Evolutionary conservation across 805 yeast species (phyloP).

Genomic region (Saccharomycopsis oosterbeekiorum): DNA sequence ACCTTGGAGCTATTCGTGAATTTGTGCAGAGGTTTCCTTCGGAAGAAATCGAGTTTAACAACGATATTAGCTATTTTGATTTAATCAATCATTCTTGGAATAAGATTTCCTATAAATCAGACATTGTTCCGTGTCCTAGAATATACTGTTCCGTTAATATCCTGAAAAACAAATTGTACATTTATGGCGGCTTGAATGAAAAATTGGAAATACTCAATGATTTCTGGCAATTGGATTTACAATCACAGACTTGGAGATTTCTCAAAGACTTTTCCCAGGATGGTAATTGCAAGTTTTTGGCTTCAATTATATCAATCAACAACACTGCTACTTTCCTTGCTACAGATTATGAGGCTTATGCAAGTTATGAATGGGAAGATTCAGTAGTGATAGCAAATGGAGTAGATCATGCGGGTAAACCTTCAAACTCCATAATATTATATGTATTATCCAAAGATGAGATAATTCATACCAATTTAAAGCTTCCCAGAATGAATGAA

Average conservation of each 20-base stretch:
- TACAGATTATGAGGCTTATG: neutral
- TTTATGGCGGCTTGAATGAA: slow-evolving; percentile 51
- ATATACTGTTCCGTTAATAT: slow-evolving; percentile 51
- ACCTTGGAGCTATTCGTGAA: neutral
- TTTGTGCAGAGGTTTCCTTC: slow-evolving; percentile 1
- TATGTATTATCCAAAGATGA: neutral
- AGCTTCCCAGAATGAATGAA: neutral
- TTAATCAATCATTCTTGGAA: slow-evolving; percentile 53
- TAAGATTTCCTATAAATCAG: neutral
- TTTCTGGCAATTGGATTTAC: slow-evolving; percentile 56
- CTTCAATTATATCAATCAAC: slow-evolving; percentile 3
- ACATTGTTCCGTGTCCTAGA: slow-evolving; percentile 29
- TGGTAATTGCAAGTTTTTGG: slow-evolving; percentile 22
- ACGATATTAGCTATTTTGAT: slow-evolving; percentile 53
- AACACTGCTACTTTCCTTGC: slow-evolving; percentile 4
- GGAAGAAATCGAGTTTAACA: slow-evolving; percentile 36
- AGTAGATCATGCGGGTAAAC: neutral
- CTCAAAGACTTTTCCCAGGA: slow-evolving; percentile 32
- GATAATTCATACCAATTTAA: neutral
- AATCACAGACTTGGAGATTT: slow-evolving; percentile 43
- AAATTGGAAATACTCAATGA: slow-evolving; percentile 46
- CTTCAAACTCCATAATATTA: neutral
- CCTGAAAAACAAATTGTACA: slow-evolving; percentile 39
- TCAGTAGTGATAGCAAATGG: slow-evolving; percentile 7
- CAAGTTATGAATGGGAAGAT: slow-evolving; percentile 4